These are phyloP conservation scores for Melampsora medusae DNA, from an alignment of 1,284 basidiomycete genomes.

Conservation along the genomic window DNA sequence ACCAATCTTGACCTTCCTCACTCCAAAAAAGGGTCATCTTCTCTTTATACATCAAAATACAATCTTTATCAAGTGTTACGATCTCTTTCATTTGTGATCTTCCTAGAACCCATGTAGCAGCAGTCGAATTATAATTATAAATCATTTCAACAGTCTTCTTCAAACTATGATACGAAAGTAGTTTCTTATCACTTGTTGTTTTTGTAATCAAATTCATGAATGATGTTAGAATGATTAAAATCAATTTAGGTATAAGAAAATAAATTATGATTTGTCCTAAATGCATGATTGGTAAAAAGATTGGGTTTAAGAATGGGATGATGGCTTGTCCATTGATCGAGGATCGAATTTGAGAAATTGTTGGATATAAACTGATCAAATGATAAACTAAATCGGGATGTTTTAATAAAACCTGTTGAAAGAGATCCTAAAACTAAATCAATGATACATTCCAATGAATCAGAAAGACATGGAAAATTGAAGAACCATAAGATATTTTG, in stretches of 20 bases:
- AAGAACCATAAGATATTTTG: neutral
- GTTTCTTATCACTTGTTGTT: neutral
- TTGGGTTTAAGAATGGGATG: slow-evolving; percentile 25
- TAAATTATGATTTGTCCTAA: slow-evolving; percentile 15
- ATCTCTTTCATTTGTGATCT: slow-evolving; percentile 39
- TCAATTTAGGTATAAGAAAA: slow-evolving; percentile 1
- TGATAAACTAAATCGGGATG: slow-evolving; percentile 18
- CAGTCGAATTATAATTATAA: slow-evolving; percentile 22
- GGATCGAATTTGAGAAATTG: slow-evolving; percentile 25
- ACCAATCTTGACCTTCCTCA: slow-evolving; percentile 16
- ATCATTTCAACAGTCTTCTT: slow-evolving; percentile 22
- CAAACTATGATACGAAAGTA: slow-evolving; percentile 9
- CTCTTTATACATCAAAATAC: neutral
- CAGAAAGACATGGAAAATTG: neutral
- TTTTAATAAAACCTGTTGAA: slow-evolving; percentile 25
- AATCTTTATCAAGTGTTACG: slow-evolving; percentile 5
- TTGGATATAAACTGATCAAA: slow-evolving; percentile 31
- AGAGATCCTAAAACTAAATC: neutral
- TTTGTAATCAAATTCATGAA: neutral
- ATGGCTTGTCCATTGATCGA: slow-evolving; percentile 27
- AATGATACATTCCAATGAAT: too few species aligned
- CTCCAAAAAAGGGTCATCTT: slow-evolving; percentile 31
- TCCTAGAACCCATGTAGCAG: slow-evolving; percentile 21
- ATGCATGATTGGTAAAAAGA: slow-evolving; percentile 24
- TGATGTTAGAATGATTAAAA: slow-evolving; percentile 12